A percentile compares a stretch with the other conserved stretches of the same genome.
Conservation (phyloP, 345 rosid species). For the Pistacia vera region DNA sequence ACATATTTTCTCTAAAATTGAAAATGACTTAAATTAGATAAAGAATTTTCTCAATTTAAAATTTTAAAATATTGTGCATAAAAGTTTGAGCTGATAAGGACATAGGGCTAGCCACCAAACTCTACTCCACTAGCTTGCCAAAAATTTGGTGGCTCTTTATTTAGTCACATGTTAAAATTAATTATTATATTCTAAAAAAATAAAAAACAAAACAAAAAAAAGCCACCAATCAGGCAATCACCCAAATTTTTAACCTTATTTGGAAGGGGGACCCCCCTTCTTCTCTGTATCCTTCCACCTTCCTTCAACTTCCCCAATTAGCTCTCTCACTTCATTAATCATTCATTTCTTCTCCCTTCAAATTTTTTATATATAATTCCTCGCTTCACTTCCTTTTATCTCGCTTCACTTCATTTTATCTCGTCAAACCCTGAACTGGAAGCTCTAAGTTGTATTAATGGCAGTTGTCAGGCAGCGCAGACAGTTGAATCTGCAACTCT, state of each 20-base stretch:
- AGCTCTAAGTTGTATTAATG: conserved; percentile 30
- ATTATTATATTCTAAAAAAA: no score
- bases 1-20: no score
- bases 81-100: no score
- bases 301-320: background rate
- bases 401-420: background rate
- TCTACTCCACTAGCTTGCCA: background rate
- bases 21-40: no score
- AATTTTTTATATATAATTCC: conserved; percentile 17
- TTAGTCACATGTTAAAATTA: conserved; percentile 17
- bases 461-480: conserved; percentile 78
- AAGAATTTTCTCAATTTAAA: no score
- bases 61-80: no score
- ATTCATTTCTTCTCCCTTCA: no score
- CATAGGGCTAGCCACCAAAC: no score
- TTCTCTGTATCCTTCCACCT: conserved; percentile 23
- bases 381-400: background rate
- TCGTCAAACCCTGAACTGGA: background rate
- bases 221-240: background rate
- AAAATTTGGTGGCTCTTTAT: background rate
- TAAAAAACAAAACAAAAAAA: background rate
- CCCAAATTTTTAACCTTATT: background rate
- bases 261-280: conserved; percentile 7
- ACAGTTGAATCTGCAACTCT: conserved; percentile 84
- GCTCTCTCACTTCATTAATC: background rate